A percentile compares a stretch with the other conserved stretches of the same genome.
phyloP scores from a whole-genome alignment of 2,329 filamentous ascomycete genomes.

The Dothideomycetes sp. region DNA sequence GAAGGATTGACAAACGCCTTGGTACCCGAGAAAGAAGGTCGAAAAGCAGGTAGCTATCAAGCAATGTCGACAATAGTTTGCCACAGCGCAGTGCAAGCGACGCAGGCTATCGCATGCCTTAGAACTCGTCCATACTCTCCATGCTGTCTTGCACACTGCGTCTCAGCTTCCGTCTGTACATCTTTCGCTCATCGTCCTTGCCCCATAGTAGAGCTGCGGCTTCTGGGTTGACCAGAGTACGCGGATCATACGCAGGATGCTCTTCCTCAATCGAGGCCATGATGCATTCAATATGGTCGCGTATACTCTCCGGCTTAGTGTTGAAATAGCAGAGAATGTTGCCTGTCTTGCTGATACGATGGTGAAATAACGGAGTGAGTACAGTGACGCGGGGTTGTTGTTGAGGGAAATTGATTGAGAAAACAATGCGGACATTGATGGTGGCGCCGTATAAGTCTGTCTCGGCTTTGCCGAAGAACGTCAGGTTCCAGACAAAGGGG shows the following conservation, averaged over 20 bases:
- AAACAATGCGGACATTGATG: slow-evolving; percentile 66
- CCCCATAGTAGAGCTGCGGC: slow-evolving; percentile 85
- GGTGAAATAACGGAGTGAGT: slow-evolving; percentile 75
- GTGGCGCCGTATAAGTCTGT: slow-evolving; percentile 87
- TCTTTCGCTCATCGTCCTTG: slow-evolving; percentile 62
- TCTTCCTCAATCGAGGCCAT: slow-evolving; percentile 79
- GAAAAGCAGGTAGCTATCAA: no score
- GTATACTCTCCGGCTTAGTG: slow-evolving; percentile 61
- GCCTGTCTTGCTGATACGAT: slow-evolving; percentile 62
- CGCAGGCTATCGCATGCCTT: no score
- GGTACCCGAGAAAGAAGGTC: no score
- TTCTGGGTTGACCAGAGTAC: slow-evolving; percentile 76
- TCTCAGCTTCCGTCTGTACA: slow-evolving; percentile 72
- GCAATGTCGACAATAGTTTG: no score
- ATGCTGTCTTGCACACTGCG: slow-evolving; percentile 55
- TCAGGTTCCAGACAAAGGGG: slow-evolving; percentile 80
- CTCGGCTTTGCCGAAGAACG: slow-evolving; percentile 85
- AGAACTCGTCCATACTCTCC: slow-evolving; percentile 19
- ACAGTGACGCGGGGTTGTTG: slow-evolving; percentile 79
- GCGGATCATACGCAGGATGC: slow-evolving; percentile 76
- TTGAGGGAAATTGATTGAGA: slow-evolving; percentile 77
- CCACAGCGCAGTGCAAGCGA: no score
- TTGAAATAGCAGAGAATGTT: slow-evolving; percentile 77
- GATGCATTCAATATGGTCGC: slow-evolving; percentile 73
- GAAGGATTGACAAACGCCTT: no score